Evolutionary conservation across 1,284 basidiomycete species (phyloP), one percentile per base, ranked within the genome.

Genomic region (Earliella scabrosa): DNA sequence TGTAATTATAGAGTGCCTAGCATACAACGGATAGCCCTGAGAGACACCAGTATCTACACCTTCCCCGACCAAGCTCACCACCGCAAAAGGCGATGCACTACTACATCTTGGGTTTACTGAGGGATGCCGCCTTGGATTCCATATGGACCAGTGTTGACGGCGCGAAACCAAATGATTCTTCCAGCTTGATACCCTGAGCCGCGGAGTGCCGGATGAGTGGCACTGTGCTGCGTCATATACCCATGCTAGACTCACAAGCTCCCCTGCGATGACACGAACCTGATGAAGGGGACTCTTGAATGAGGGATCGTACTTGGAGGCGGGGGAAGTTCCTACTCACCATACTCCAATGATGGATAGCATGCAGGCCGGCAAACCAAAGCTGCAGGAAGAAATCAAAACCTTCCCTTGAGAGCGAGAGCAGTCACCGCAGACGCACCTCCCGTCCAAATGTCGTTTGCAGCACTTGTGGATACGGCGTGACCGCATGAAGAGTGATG

Each of bases 311-410:
- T n/a, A n/a, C n/a, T n/a, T n/a, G n/a, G n/a, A n/a, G n/a, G n/a
- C n/a, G n/a, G n/a, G n/a, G n/a, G n/a, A n/a, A n/a, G n/a, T n/a
- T n/a, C n/a, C n/a, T n/a, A 40, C 81, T 64, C 67, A 90, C 88
- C 88, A 92, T 91, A 16, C 88, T 90, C 88, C 88, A 92, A 68
- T 92, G 90, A 71, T 92, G 90, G 34, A 93, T 87, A 43, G 91
- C 91, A 68, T 94, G 92, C 26, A 94, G 72, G 23, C 79, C 83
- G n/a, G 83, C 82, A 69, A 94, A 94, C 92, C 92, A 94, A n/a
- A 94, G 71, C 89, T 93, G 45, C 27, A 36, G 13, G 35, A 20
- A n/a, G 14, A 34, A n/a, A 26, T 51, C 13, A 14, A 16, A 18
- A 31, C 38, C 10, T 16, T 14, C 46, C 24, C n/a, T 26, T 13